Conservation (phyloP, 352 stramenopile species). For the Pythium rishiriense region DNA sequence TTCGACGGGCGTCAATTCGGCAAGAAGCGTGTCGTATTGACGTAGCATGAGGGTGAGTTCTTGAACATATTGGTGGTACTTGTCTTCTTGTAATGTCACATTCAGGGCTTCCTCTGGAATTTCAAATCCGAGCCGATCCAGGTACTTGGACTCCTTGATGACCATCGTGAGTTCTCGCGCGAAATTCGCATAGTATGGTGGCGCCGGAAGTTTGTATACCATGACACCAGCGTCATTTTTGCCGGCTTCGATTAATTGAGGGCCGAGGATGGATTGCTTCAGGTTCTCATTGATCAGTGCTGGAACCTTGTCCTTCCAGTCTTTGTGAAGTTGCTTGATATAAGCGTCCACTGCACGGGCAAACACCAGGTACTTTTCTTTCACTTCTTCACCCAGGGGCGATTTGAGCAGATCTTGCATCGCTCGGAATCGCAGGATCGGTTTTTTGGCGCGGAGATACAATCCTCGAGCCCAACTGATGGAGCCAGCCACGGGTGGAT, state of each 20-base stretch:
- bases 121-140: slow-evolving; percentile 95
- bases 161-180: slow-evolving; percentile 91
- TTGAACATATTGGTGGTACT: slow-evolving; percentile 94
- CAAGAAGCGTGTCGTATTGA: slow-evolving; percentile 88
- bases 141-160: slow-evolving; percentile 95
- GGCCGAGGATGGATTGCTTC: slow-evolving; percentile 91
- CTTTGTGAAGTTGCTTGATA: slow-evolving; percentile 91
- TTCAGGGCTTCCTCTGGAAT: slow-evolving; percentile 95
- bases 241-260: slow-evolving; percentile 71
- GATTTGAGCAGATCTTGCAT: slow-evolving; percentile 93
- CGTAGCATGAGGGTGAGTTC: slow-evolving; percentile 91
- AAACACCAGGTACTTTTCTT: slow-evolving; percentile 94
- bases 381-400: slow-evolving; percentile 90
- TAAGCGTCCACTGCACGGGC: slow-evolving; percentile 91
- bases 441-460: slow-evolving; percentile 93
- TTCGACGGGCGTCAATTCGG: slow-evolving; percentile 88
- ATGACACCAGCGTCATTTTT: slow-evolving; percentile 78
- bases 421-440: slow-evolving; percentile 93
- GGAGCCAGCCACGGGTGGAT: slow-evolving; percentile 85
- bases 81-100: slow-evolving; percentile 95
- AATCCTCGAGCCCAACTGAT: slow-evolving; percentile 83
- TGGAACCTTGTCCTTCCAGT: slow-evolving; percentile 91
- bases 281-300: slow-evolving; percentile 91
- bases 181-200: slow-evolving; percentile 95
- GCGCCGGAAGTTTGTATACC: slow-evolving; percentile 83